Evolutionary conservation across 805 yeast species (phyloP), one percentile per base, ranked within the genome.

Genomic region (Ogataea paraovalis): DNA sequence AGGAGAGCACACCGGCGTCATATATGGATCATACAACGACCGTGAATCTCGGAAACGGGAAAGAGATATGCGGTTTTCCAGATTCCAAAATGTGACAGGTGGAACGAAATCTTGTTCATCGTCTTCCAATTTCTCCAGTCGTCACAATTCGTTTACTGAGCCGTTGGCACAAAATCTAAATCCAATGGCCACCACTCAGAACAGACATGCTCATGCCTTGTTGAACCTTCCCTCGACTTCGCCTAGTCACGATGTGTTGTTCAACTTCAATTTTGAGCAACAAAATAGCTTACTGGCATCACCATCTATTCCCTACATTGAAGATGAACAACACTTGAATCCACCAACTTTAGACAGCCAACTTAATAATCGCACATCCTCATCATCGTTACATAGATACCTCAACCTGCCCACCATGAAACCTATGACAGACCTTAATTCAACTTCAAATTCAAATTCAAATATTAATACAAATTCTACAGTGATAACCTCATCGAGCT

Each of bases 141-240:
- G 59, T 21, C 52, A 49, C 41, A 55, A 48, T 43, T 55, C 59
- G 25, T 44, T 52, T 39, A 49, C 41, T 23, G 45, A 49, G 2
- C 37, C 41, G 13, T 7, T 45, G n/a, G 50, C 47, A 34, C 34
- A 30, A 5, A 30, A 30, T 14, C 16, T 12, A 7, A 10, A 9
- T 30, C 34, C 16, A 5, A 7, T 14, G 13, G 10, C 34, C 16
- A 30, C 12, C 5, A 7, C 34, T 8, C 34, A 30, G 34, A 30
- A 5, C 16, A 30, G 16, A 30, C 34, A 30, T 40, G 21, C 46
- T 14, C 52, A 44, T 21, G 55, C 49, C 8, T 12, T 32, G 16
- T 19, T 18, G 36, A 23, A 25, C 25, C 19, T 23, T 18, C 19
- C 12, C 16, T 21, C 14, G 13, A 13, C 16, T 18, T 8, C 16